Conservation (phyloP, 208 protist genomes). For the Leishmania lainsoni region DNA sequence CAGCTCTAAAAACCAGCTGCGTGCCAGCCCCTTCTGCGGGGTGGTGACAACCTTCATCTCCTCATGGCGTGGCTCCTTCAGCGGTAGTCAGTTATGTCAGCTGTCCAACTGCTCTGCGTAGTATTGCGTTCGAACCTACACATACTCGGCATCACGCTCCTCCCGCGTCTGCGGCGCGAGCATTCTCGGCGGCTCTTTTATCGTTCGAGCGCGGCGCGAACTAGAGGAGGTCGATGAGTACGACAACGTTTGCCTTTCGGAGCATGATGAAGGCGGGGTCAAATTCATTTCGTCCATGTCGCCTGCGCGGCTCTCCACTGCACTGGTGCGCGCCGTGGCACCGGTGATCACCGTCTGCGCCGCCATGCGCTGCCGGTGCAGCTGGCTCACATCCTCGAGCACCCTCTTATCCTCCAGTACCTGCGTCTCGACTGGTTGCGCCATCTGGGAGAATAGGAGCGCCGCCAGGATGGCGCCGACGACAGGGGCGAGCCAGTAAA, state of each 20-base stretch:
- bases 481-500: conserved; percentile 85
- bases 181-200: not conserved
- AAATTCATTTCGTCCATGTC: not conserved
- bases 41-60: not conserved
- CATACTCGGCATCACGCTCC: conserved; percentile 1
- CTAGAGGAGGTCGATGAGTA: not conserved
- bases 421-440: conserved; percentile 57
- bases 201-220: not conserved
- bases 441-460: conserved; percentile 73
- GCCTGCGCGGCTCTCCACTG: not conserved
- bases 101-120: not conserved
- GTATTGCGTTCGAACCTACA: not conserved
- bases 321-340: not conserved
- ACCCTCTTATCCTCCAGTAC: conserved; percentile 54
- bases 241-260: not conserved
- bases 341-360: conserved; percentile 17
- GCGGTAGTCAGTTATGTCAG: not conserved
- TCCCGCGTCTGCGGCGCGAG: not conserved
- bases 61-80: not conserved
- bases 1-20: not conserved
- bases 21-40: not conserved
- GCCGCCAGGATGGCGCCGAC: conserved; percentile 61
- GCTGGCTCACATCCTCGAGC: conserved; percentile 35
- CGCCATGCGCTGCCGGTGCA: conserved; percentile 21
- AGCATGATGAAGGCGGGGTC: conserved; percentile 2